Evolutionary conservation across 257 asterid genomes (phyloP), one percentile per base, ranked within the genome.

Genomic region (Verbascum thapsus): DNA sequence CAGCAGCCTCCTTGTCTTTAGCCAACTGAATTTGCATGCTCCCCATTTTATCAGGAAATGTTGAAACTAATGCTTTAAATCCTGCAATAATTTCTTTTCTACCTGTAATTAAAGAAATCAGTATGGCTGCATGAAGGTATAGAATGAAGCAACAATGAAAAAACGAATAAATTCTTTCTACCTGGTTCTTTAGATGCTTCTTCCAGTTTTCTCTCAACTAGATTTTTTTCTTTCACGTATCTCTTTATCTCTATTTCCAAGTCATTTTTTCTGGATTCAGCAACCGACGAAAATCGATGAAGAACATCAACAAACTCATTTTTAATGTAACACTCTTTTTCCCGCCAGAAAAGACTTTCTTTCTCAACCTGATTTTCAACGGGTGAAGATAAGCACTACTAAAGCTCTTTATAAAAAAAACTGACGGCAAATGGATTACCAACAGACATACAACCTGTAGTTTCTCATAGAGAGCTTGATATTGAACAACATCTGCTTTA

Each of bases 21-120:
- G 86, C 85, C 57, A 94, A 73, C 69, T 87, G 89, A 73, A 72
- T 85, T 81, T 94, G 95, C 95, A 94, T 90, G 80, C 56, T 75
- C 26, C 89, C 88, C 99, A 94, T 94, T 70, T 74, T 81, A 78
- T 87, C 95, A 48, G 97, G 96, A 81, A 90, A 94, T 23, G 95
- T 85, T 68, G 98, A 81, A 76, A 84, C 86, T 74, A 94, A 74
- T 1, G 81, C 79, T 76, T 84, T 90, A 57, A 94, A 94, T 78
- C 83, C 84, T 2, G 87, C 83, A 71, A 90, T 87, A 39, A 90
- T 85, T 67, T 94, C 95, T 68, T 85, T 90, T 80, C 97, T 81
- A 53, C 98, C 99, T 94, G 85, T 62, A 73, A 78, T 47, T 53
- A 66, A 75, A 18, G 42, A 63, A 53, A 47, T 44, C 56, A 55